Conservation (phyloP, 805 yeast genomes). For the Lipomyces kockii region DNA sequence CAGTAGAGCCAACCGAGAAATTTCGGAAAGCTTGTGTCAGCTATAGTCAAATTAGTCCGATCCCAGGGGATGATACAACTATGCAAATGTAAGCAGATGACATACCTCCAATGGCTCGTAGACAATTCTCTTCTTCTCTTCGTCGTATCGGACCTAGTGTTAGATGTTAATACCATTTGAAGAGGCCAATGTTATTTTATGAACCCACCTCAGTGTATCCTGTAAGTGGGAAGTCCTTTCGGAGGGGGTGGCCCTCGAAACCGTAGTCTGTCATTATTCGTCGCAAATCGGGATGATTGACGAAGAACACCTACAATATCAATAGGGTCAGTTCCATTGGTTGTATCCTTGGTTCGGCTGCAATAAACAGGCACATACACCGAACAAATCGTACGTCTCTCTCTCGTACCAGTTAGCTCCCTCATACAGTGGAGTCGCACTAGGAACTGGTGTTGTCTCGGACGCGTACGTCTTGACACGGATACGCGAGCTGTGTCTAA, state of each 20-base stretch:
- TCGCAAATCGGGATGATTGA: conserved; percentile 87
- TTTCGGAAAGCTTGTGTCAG: conserved; percentile 91
- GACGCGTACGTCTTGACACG: conserved; percentile 87
- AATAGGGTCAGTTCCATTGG: background rate
- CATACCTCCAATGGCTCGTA: conserved; percentile 79
- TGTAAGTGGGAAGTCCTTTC: conserved; percentile 91
- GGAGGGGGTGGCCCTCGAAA: conserved; percentile 87
- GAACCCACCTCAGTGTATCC: conserved; percentile 72
- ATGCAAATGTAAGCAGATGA: background rate
- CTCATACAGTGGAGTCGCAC: conserved; percentile 68
- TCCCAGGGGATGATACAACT: background rate
- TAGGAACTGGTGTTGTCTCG: conserved; percentile 81
- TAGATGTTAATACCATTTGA: background rate
- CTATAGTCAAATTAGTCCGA: conserved; percentile 28
- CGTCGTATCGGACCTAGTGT: conserved; percentile 71
- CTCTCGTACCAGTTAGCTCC: conserved; percentile 93
- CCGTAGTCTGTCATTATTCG: conserved; percentile 92
- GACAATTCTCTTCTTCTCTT: conserved; percentile 85
- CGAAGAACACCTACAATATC: conserved; percentile 60
- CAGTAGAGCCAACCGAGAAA: conserved; percentile 84
- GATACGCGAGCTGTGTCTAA: conserved; percentile 83
- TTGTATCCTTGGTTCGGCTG: background rate
- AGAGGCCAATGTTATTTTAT: background rate
- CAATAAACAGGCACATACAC: conserved; percentile 45
- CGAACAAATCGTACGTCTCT: conserved; percentile 86